These are phyloP conservation scores for Reutealis trisperma DNA, from an alignment of 345 rosid species.

Conservation along the genomic window DNA sequence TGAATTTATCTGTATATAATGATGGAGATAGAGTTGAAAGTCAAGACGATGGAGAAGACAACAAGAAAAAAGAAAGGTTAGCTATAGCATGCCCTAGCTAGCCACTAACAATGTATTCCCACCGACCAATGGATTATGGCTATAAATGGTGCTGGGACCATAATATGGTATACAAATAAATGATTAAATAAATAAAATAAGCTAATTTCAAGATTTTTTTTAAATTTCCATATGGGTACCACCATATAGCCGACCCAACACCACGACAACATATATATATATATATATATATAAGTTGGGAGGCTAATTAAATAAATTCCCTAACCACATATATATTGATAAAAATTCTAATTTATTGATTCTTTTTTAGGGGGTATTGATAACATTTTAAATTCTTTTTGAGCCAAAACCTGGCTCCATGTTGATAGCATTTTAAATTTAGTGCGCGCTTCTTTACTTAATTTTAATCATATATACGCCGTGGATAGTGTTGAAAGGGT, in stretches of 20 bases:
- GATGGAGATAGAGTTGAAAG: background rate
- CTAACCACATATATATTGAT: background rate
- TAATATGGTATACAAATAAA: background rate
- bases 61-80: background rate
- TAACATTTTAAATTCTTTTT: background rate
- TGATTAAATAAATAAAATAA: background rate
- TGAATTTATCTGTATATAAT: too few relatives aligned
- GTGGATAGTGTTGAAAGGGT: too few relatives aligned
- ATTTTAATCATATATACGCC: too few relatives aligned
- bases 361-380: background rate
- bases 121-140: background rate
- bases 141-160: background rate
- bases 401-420: background rate
- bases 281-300: background rate
- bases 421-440: background rate
- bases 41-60: conserved; percentile 3
- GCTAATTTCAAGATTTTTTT: background rate
- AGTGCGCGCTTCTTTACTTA: too few relatives aligned
- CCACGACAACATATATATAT: background rate
- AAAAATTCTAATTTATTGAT: background rate
- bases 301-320: background rate
- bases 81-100: background rate
- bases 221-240: background rate
- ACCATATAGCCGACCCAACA: background rate
- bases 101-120: background rate